phyloP scores from a whole-genome alignment of 495 filamentous ascomycete genomes.

The Neurospora terricola region DNA sequence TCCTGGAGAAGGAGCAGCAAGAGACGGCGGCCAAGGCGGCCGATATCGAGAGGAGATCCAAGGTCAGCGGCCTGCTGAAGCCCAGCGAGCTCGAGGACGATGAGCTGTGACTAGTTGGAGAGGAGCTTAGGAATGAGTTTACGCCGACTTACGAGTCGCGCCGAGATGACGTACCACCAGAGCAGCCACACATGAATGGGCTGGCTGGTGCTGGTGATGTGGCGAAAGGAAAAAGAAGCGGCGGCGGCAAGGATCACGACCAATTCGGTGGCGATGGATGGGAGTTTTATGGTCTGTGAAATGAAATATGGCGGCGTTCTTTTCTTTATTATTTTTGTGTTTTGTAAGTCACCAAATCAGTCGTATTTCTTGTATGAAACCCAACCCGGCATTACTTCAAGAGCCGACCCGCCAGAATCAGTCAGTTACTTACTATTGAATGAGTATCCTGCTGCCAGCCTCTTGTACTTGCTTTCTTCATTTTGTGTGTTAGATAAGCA shows the following conservation, averaged over 20 bases:
- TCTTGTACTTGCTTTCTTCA: background rate
- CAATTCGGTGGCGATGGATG: conserved; percentile 31
- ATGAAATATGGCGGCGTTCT: conserved; percentile 11
- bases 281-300: conserved; percentile 41
- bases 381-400: background rate
- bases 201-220: background rate
- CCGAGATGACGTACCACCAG: conserved; percentile 5
- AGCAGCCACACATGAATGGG: background rate
- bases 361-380: background rate
- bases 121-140: conserved; percentile 55
- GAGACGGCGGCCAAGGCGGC: conserved; percentile 66
- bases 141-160: conserved; percentile 19
- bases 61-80: conserved; percentile 85
- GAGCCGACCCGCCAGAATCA: background rate
- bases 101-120: conserved; percentile 70
- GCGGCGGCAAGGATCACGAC: conserved; percentile 8
- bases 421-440: background rate
- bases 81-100: conserved; percentile 92
- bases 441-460: background rate
- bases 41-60: conserved; percentile 79
- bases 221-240: background rate
- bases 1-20: conserved; percentile 83
- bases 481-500: background rate
- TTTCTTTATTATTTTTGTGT: background rate
- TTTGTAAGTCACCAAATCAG: background rate